These are phyloP conservation scores for Epichloe bromicola DNA, from an alignment of 2,329 filamentous ascomycete species.

Conservation along the genomic window DNA sequence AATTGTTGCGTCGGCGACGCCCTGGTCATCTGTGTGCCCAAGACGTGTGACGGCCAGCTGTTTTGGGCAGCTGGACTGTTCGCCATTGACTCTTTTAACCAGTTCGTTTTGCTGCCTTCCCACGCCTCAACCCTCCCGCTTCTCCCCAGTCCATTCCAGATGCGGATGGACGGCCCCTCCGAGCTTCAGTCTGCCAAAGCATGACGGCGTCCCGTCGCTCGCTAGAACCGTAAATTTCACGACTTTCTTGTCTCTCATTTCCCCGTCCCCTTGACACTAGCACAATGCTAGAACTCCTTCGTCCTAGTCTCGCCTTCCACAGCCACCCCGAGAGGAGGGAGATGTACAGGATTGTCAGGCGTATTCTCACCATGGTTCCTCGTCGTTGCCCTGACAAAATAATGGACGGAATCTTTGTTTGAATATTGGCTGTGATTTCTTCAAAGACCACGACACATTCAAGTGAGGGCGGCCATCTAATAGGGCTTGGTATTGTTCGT, in stretches of 20 bases:
- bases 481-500: too few relatives aligned
- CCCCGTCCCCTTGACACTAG: neutral
- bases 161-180: constrained; percentile 6
- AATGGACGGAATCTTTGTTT: neutral
- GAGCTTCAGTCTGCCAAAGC: constrained; percentile 4
- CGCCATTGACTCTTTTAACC: neutral
- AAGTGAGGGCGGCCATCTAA: too few relatives aligned
- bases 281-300: neutral
- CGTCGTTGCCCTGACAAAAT: neutral
- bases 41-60: neutral
- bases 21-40: neutral
- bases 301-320: neutral
- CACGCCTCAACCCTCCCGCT: too few relatives aligned
- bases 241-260: neutral
- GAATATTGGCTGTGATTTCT: neutral
- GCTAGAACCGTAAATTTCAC: neutral
- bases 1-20: neutral
- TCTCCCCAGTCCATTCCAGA: constrained; percentile 7
- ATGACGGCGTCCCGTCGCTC: neutral
- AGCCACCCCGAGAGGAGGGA: neutral
- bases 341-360: neutral
- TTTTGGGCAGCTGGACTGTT: neutral
- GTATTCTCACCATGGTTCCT: neutral
- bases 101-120: too few relatives aligned
- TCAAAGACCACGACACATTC: too few relatives aligned